These are phyloP conservation scores for Phialophora verrucosa DNA, from an alignment of 2,329 filamentous ascomycete genomes.

Conservation along the genomic window DNA sequence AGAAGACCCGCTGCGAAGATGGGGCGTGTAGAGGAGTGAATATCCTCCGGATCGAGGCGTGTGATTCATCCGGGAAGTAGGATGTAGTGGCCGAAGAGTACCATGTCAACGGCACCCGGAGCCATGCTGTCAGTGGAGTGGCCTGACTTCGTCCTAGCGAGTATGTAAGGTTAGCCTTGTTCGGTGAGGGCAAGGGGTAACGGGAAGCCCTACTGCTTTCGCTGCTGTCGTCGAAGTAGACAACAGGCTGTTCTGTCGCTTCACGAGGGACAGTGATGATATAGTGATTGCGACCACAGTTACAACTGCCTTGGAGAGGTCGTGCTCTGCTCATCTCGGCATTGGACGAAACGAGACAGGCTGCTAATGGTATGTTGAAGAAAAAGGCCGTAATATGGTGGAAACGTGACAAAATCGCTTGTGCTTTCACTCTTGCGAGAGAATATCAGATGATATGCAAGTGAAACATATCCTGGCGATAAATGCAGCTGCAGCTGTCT, in stretches of 20 bases:
- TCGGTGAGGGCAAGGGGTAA: neutral
- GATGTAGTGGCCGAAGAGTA: slow-evolving; percentile 77
- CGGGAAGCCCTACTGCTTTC: slow-evolving; percentile 69
- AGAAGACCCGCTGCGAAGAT: slow-evolving; percentile 76
- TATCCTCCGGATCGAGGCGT: slow-evolving; percentile 67
- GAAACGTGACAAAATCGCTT: neutral
- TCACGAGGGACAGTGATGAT: slow-evolving; percentile 70
- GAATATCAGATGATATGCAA: neutral
- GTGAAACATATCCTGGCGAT: neutral
- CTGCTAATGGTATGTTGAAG: neutral
- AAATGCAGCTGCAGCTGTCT: neutral
- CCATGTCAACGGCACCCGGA: slow-evolving; percentile 81
- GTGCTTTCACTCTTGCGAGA: neutral
- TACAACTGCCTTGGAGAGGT: slow-evolving; percentile 74
- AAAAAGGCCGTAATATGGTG: neutral
- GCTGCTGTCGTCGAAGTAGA: slow-evolving; percentile 75
- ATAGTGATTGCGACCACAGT: slow-evolving; percentile 86
- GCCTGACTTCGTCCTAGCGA: slow-evolving; percentile 66
- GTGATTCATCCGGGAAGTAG: slow-evolving; percentile 78
- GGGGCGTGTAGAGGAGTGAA: slow-evolving; percentile 67
- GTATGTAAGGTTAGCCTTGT: neutral
- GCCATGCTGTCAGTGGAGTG: slow-evolving; percentile 76
- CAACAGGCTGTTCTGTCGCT: slow-evolving; percentile 63
- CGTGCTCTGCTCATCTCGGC: slow-evolving; percentile 30
- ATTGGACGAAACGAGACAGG: neutral